Evolutionary conservation across 192 early-diverging fungal species (phyloP).

Genomic region (Coemansia pectinata): DNA sequence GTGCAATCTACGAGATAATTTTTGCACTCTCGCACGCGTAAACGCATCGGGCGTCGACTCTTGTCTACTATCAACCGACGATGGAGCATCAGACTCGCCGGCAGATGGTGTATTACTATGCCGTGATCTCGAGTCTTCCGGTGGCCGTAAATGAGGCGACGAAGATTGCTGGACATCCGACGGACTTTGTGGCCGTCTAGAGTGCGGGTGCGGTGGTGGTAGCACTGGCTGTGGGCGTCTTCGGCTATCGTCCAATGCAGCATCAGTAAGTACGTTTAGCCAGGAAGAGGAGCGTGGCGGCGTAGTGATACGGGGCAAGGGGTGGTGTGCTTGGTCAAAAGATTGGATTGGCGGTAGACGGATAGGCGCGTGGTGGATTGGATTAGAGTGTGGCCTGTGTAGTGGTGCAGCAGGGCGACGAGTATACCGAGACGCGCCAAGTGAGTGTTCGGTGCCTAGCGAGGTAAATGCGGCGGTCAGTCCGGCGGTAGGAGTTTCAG

Average conservation of each 20-base stretch:
- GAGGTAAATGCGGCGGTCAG: constrained; percentile 35
- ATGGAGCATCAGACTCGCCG: background rate
- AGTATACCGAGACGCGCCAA: background rate
- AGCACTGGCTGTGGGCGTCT: background rate
- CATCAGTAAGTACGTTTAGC: constrained; percentile 10
- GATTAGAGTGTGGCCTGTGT: constrained; percentile 2
- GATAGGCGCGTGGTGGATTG: constrained; percentile 1
- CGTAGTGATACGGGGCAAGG: background rate
- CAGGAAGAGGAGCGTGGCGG: background rate
- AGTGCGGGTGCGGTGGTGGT: background rate
- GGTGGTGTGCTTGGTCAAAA: constrained; percentile 21
- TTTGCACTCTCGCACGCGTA: background rate
- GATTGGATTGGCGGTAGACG: constrained; percentile 49
- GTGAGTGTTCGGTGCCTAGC: constrained; percentile 17
- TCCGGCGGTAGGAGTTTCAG: constrained; percentile 41
- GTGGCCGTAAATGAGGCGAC: background rate
- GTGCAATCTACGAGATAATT: background rate
- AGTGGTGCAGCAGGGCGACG: background rate
- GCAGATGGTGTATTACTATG: background rate
- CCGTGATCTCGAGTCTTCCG: background rate
- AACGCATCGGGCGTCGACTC: background rate
- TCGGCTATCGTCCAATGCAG: background rate
- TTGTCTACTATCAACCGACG: background rate
- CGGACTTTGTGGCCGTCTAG: background rate
- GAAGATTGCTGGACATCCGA: background rate